Evolutionary conservation across 441 rosid species (phyloP).

Genomic region (Euphorbia celastroides): DNA sequence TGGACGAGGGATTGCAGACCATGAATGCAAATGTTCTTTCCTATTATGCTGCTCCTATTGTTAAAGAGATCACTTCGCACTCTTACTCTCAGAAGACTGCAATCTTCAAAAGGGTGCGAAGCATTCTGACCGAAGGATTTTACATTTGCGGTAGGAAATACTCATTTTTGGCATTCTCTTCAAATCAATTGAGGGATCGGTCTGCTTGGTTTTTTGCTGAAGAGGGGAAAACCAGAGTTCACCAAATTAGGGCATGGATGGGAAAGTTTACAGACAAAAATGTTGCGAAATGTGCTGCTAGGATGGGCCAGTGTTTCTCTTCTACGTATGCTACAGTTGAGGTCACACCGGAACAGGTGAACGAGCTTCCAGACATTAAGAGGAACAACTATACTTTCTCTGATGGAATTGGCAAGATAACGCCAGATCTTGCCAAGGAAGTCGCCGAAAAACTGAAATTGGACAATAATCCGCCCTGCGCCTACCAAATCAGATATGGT

Average conservation of each 20-base stretch:
- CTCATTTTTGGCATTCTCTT: slow-evolving; percentile 86
- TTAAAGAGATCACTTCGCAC: slow-evolving; percentile 45
- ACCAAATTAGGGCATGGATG: slow-evolving; percentile 61
- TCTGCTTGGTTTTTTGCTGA: slow-evolving; percentile 96
- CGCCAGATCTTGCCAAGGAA: slow-evolving; percentile 76
- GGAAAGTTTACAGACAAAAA: slow-evolving; percentile 59
- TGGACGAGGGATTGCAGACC: slow-evolving; percentile 81
- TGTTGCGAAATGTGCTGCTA: slow-evolving; percentile 87
- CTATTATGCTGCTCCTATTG: slow-evolving; percentile 64
- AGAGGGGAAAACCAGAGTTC: slow-evolving; percentile 41
- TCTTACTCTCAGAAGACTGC: slow-evolving; percentile 59
- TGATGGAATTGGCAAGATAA: slow-evolving; percentile 83
- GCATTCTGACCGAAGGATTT: slow-evolving; percentile 65
- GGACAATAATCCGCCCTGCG: slow-evolving; percentile 53
- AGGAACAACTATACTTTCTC: slow-evolving; percentile 65
- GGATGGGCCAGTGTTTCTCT: slow-evolving; percentile 97
- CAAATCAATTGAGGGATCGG: slow-evolving; percentile 88
- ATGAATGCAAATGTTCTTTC: slow-evolving; percentile 61
- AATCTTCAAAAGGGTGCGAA: slow-evolving; percentile 63
- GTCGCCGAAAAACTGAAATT: slow-evolving; percentile 66
- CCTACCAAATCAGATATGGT: slow-evolving; percentile 91
- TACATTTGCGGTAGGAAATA: slow-evolving; percentile 68
- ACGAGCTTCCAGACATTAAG: slow-evolving; percentile 49
- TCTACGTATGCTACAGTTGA: slow-evolving; percentile 86
- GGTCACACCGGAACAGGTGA: slow-evolving; percentile 46